Percentiles rank a stretch among this genome's conserved stretches.
Evolutionary conservation across 23 red algal species (phyloP).

Genomic region (Gracilariopsis chorda): DNA sequence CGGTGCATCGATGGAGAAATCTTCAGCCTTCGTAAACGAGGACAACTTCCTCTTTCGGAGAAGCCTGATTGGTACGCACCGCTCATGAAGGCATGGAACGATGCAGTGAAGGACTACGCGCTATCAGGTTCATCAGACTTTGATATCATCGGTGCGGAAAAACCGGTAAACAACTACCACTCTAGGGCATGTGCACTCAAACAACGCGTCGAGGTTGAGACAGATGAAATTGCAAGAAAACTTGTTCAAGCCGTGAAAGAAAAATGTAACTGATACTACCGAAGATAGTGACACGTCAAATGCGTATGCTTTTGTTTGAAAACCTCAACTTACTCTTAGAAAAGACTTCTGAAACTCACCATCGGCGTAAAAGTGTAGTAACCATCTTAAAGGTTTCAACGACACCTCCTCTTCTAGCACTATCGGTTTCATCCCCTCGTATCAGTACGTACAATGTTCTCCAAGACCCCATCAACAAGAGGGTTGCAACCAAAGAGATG

Average conservation of each 20-base stretch:
- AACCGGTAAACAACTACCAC: slow-evolving; percentile 53
- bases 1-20: slow-evolving; percentile 64
- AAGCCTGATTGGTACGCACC: slow-evolving; percentile 46
- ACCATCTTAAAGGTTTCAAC: slow-evolving; percentile 77
- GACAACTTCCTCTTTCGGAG: slow-evolving; percentile 15
- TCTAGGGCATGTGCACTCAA: slow-evolving; percentile 50
- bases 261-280: not conserved
- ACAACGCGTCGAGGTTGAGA: slow-evolving; percentile 38
- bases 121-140: slow-evolving; percentile 45
- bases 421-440: slow-evolving; percentile 59
- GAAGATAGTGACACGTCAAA: not conserved
- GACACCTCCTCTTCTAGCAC: slow-evolving; percentile 32
- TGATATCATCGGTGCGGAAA: slow-evolving; percentile 27
- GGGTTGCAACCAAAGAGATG: slow-evolving; percentile 54
- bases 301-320: not conserved
- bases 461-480: slow-evolving; percentile 73
- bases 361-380: slow-evolving; percentile 66
- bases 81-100: slow-evolving; percentile 57
- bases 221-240: slow-evolving; percentile 52
- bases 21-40: slow-evolving; percentile 51
- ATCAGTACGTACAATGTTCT: slow-evolving; percentile 55
- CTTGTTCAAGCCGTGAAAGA: slow-evolving; percentile 20
- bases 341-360: slow-evolving; percentile 27
- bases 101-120: slow-evolving; percentile 39
- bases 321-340: not conserved